A percentile compares a stretch with the other conserved stretches of the same genome.
phyloP scores from a whole-genome alignment of 2,329 filamentous ascomycete species.

The Aureobasidium sp. region DNA sequence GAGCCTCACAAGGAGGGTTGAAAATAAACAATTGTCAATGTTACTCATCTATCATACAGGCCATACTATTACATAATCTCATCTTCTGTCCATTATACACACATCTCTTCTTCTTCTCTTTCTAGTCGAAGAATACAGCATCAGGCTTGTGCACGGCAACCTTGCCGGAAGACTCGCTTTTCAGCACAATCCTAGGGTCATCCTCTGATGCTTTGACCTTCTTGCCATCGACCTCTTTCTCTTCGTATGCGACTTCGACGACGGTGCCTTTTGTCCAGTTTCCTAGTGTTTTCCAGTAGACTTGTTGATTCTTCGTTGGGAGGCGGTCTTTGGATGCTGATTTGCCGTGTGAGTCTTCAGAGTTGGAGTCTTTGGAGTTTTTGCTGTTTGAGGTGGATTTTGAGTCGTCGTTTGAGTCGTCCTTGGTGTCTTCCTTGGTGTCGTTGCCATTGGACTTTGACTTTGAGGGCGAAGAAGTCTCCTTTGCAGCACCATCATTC shows the following conservation, averaged over 20 bases:
- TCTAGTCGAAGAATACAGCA: conserved; percentile 28
- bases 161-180: conserved; percentile 32
- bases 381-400: too few relatives aligned
- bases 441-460: conserved; percentile 10
- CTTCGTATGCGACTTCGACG: conserved; percentile 33
- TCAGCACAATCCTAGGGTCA: conserved; percentile 37
- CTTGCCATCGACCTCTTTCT: conserved; percentile 36
- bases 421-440: conserved; percentile 7
- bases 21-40: neutral
- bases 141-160: conserved; percentile 38
- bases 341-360: conserved; percentile 22
- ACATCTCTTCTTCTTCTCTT: conserved; percentile 27
- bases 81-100: neutral
- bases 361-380: too few relatives aligned
- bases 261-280: conserved; percentile 36
- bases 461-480: conserved; percentile 3
- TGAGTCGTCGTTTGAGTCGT: conserved; percentile 10
- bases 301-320: conserved; percentile 34
- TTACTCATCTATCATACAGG: neutral
- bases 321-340: conserved; percentile 28
- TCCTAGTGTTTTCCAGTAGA: conserved; percentile 34
- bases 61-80: neutral
- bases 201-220: conserved; percentile 34
- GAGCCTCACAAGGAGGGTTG: neutral
- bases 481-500: conserved; percentile 20